Evolutionary conservation across 352 stramenopile genomes (phyloP).

Genomic region (Peronospora farinosa): DNA sequence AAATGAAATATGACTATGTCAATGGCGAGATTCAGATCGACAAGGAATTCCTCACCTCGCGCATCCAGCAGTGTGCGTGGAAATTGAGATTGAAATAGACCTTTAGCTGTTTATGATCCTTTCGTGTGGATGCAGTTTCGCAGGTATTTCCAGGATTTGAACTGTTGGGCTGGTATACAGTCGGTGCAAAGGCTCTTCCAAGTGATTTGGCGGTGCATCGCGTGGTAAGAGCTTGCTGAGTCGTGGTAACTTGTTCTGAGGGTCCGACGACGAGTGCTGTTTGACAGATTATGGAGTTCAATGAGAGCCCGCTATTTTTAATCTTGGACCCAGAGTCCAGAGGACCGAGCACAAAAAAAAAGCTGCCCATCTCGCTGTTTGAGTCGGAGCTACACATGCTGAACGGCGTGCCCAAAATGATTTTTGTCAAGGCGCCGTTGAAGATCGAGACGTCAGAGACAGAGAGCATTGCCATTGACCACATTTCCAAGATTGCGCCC

Average conservation of each 20-base stretch:
- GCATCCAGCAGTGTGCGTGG: conserved; percentile 73
- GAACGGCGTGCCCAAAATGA: conserved; percentile 80
- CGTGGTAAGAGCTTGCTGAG: conserved; percentile 31
- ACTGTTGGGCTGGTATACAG: conserved; percentile 85
- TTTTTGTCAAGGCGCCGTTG: conserved; percentile 85
- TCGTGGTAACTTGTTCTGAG: not conserved
- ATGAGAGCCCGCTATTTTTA: conserved; percentile 78
- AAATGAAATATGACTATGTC: conserved; percentile 72
- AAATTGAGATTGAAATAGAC: not conserved
- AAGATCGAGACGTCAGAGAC: conserved; percentile 85
- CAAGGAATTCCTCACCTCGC: conserved; percentile 73
- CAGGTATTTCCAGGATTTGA: conserved; percentile 86
- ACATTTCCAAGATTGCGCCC: conserved; percentile 84
- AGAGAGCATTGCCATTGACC: conserved; percentile 82
- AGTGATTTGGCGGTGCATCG: conserved; percentile 75
- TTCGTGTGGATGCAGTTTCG: conserved; percentile 36
- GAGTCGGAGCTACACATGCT: conserved; percentile 85
- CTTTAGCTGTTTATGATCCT: not conserved
- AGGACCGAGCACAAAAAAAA: conserved; percentile 70
- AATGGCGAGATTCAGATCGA: conserved; percentile 62
- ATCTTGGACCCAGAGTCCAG: conserved; percentile 62
- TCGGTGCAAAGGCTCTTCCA: conserved; percentile 58
- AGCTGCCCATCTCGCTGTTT: conserved; percentile 81
- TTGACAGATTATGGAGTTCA: conserved; percentile 81
- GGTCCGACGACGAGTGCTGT: conserved; percentile 4